Percentiles rank a stretch among this genome's conserved stretches.
Conservation (phyloP, 2,329 filamentous ascomycete genomes). For the Elsinoe ampelina region DNA sequence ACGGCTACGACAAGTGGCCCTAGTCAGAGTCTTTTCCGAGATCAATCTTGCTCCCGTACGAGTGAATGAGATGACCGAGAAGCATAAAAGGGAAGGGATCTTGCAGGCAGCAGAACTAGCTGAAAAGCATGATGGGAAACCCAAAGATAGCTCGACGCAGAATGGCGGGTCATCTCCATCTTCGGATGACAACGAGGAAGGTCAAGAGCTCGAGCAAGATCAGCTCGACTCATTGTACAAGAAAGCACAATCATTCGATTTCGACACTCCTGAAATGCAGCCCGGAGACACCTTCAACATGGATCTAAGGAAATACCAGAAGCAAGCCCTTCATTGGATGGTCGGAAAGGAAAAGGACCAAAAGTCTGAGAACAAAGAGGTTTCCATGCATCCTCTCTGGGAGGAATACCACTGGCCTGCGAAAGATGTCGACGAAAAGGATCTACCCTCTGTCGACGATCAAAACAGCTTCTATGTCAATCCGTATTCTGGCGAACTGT, state of each 20-base stretch:
- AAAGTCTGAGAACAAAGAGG: conserved; percentile 55
- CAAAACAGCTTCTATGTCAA: conserved; percentile 85
- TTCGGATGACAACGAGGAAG: conserved; percentile 63
- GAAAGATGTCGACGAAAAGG: conserved; percentile 77
- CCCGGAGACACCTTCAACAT: conserved; percentile 74
- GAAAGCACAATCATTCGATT: conserved; percentile 95
- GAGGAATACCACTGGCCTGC: conserved; percentile 87
- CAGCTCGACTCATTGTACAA: conserved; percentile 89
- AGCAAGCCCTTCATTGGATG: conserved; percentile 95
- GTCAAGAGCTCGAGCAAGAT: conserved; percentile 85
- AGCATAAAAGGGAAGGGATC: conserved; percentile 72
- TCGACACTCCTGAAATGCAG: conserved; percentile 77
- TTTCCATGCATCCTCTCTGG: conserved; percentile 94
- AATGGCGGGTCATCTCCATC: conserved; percentile 46
- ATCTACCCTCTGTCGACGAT: conserved; percentile 55
- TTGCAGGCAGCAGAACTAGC: conserved; percentile 80
- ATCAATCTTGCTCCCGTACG: conserved; percentile 71
- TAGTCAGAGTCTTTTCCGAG: conserved; percentile 84
- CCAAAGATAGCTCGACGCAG: conserved; percentile 40
- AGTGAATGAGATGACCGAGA: conserved; percentile 63
- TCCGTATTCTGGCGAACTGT: conserved; percentile 90
- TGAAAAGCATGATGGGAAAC: conserved; percentile 58
- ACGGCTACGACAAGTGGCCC: conserved; percentile 71
- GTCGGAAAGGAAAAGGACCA: conserved; percentile 80
- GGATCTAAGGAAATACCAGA: conserved; percentile 83